Conservation (phyloP, 1,284 basidiomycete genomes). For the Sphagnurus paluster region DNA sequence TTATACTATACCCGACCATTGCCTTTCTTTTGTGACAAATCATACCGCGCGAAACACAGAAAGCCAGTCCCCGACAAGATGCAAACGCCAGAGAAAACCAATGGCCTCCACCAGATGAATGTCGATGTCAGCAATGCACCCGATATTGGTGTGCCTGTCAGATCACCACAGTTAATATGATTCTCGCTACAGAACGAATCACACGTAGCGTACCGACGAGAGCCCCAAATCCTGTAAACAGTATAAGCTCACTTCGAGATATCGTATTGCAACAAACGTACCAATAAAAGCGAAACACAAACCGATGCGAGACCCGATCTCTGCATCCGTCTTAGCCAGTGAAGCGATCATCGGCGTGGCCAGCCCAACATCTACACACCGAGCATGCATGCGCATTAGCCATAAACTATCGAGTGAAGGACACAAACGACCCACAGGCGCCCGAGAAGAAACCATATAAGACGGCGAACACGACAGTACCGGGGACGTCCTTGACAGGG, state of each 20-base stretch:
- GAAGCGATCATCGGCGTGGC: conserved; percentile 34
- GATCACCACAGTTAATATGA: too few species aligned
- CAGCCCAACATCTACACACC: conserved; percentile 30
- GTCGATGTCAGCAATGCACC: conserved; percentile 26
- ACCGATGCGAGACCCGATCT: conserved; percentile 43
- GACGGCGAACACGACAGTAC: conserved; percentile 46
- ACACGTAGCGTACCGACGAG: conserved; percentile 30
- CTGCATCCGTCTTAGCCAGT: conserved; percentile 34
- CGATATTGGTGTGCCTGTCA: conserved; percentile 25
- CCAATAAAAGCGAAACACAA: conserved; percentile 41
- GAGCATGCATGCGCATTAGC: background rate
- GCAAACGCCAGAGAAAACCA: conserved; percentile 14
- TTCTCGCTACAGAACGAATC: too few species aligned
- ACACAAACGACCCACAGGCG: conserved; percentile 32
- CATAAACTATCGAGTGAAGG: background rate
- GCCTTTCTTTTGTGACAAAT: conserved; percentile 24
- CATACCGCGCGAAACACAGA: conserved; percentile 26
- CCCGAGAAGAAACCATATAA: too few species aligned
- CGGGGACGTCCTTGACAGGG: conserved; percentile 37
- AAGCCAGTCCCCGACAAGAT: conserved; percentile 26
- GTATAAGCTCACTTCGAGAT: too few species aligned
- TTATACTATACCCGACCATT: conserved; percentile 31
- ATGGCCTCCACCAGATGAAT: conserved; percentile 19
- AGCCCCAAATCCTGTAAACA: conserved; percentile 34
- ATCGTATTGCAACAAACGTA: conserved; percentile 10